Evolutionary conservation across 768 basidiomycete genomes (phyloP), one percentile per base, ranked within the genome.

Genomic region (Daedaleopsis nitida): DNA sequence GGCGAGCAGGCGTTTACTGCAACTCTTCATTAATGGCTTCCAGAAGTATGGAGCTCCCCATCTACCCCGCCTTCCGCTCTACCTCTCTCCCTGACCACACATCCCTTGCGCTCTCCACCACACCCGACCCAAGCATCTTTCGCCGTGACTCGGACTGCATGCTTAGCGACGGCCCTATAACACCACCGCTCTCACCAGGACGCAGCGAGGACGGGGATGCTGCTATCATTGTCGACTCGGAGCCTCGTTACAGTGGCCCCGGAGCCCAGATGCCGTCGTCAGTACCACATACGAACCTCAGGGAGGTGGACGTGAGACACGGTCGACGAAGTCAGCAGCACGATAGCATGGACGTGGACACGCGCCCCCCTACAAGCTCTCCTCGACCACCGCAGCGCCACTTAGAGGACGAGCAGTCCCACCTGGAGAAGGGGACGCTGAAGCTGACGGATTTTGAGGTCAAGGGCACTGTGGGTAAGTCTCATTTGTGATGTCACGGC

Each of bases 381-480:
- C 65, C 68, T 3, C 59, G 76, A 32, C 78, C 78, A n/a, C 84
- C 87, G 3, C 77, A 78, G 21, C 79, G 86, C 59, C 76, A 85
- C 45, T 77, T 92, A 12, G 88, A 91, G 68, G 86, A 92, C 62
- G 88, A 92, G 66, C 75, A 80, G 67, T 84, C 85, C 42, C 89
- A 87, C 67, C 75, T 91, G 3, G 67, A 74, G 63, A 78, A 78
- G 6, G 88, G 88, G 17, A 65, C 73, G 19, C 77, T 92, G 59
- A 85, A 80, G 62, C 73, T 94, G 54, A 86, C 86, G 6, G 90
- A 92, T 71, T 93, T 94, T 65, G 89, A 93, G 72, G 87, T 92
- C 55, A 83, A 86, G 68, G 89, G 91, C 13, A 87, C 91, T 5
- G 71, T 92, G 56, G 91, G 91, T 91, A 66, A 55, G 81, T 73